These are phyloP conservation scores for Serpula lacrymans DNA, from an alignment of 768 basidiomycete species.

Conservation along the genomic window DNA sequence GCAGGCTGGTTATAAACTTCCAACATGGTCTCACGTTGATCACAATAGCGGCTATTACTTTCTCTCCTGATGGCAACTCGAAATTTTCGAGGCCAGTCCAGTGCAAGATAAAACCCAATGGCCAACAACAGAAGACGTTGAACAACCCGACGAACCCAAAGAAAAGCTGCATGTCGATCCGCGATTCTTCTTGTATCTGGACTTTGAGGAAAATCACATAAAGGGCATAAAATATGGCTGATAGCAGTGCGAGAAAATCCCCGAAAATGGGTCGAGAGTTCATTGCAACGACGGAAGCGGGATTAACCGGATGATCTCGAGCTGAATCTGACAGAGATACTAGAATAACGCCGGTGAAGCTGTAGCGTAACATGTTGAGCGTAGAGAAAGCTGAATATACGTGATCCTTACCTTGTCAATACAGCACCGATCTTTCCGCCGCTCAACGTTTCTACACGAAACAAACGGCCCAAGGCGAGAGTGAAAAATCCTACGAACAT, in stretches of 20 bases:
- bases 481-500: conserved; percentile 81
- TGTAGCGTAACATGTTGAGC: conserved; percentile 25
- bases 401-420: conserved; percentile 59
- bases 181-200: conserved; percentile 72
- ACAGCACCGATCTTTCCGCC: conserved; percentile 75
- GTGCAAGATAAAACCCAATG: conserved; percentile 76
- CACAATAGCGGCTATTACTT: conserved; percentile 46
- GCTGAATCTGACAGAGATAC: conserved; percentile 87
- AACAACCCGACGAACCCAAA: conserved; percentile 92
- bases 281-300: conserved; percentile 11
- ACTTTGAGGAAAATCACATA: conserved; percentile 92
- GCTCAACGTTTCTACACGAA: conserved; percentile 76
- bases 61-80: conserved; percentile 57
- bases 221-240: conserved; percentile 82
- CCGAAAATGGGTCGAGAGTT: conserved; percentile 47
- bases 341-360: conserved; percentile 78
- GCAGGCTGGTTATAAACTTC: background rate
- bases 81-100: conserved; percentile 68
- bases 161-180: conserved; percentile 91
- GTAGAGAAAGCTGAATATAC: conserved; percentile 8
- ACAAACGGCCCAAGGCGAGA: conserved; percentile 75
- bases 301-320: conserved; percentile 17
- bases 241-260: conserved; percentile 81
- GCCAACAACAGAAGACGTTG: conserved; percentile 75
- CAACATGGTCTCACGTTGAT: conserved; percentile 47